Percentiles rank a stretch among this genome's conserved stretches.
Conservation (phyloP, 1,284 basidiomycete genomes). For the Agroathelia rolfsii region DNA sequence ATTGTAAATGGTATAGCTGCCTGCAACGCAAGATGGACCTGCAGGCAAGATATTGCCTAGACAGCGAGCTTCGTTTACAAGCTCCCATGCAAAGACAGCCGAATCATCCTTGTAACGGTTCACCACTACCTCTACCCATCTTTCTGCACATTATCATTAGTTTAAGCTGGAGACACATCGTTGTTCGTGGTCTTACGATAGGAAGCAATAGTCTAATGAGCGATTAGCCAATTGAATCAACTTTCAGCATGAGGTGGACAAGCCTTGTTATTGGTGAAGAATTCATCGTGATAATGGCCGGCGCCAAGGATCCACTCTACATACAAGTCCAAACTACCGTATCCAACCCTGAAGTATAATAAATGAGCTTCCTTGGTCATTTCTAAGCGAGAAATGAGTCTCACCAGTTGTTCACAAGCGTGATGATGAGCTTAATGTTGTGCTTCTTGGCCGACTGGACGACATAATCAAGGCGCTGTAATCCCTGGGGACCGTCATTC, state of each 20-base stretch:
- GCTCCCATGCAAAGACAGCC: conserved; percentile 48
- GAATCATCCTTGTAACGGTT: conserved; percentile 43
- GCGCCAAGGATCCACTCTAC: conserved; percentile 40
- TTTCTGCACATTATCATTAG: conserved; percentile 24
- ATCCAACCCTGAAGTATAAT: no score
- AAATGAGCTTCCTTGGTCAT: no score
- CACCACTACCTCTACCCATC: conserved; percentile 43
- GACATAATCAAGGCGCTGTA: conserved; percentile 59
- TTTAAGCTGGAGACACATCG: conserved; percentile 1
- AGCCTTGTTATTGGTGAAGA: conserved; percentile 39
- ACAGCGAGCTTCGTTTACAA: conserved; percentile 51
- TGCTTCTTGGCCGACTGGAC: conserved; percentile 47
- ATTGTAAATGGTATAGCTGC: conserved; percentile 32
- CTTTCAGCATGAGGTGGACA: no score
- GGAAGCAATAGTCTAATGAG: conserved; percentile 36
- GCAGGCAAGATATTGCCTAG: conserved; percentile 37
- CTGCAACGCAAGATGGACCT: conserved; percentile 37
- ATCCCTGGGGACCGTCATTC: conserved; percentile 54
- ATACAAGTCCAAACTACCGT: conserved; percentile 46
- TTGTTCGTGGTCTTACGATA: conserved; percentile 29
- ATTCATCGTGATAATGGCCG: conserved; percentile 35
- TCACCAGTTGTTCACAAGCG: conserved; percentile 66
- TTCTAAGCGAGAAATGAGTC: no score
- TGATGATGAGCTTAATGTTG: conserved; percentile 47
- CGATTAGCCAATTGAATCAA: no score